Base-by-base conservation (phyloP, 2,329 filamentous ascomycete genomes). In the Claviceps cyperi region DNA sequence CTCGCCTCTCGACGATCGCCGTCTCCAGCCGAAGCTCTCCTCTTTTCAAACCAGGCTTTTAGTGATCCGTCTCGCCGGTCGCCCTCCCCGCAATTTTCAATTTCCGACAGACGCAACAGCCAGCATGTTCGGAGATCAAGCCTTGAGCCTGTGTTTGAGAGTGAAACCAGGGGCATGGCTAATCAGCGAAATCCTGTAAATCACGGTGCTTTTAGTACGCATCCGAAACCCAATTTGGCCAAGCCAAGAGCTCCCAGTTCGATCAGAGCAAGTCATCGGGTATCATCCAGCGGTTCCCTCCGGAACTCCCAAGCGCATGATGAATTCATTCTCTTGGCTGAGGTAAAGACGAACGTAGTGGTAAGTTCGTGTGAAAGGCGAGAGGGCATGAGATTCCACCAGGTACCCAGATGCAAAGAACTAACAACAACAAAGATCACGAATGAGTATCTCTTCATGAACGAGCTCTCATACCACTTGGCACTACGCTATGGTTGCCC, bases 401-500 rank as follows among this genome's bases (percentile, higher is more conserved):
- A 11, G 38, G 14, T 5, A 9, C 0, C 15, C 28, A 19, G 19
- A 22, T 17, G 32, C 36, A 32, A 4, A 32, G 28, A 11, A 19
- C 51, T 52, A 15, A 50, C 32, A 1, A 38, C 6, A 8, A 19
- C 14, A 3, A 43, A 89, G 80, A 78, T 90, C 59, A 77, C 82
- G 56, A 84, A 91, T 60, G 83, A 90, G 58, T 83, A 81, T 59
- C 80, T 77, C 8, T 78, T 92, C 55, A 80, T 89, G 47, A 84
- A 80, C 11, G 80, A 85, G 59, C 72, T 94, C 17, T 83, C 84
- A 3, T 77, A 81, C 55, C 78, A 83, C 54, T 72, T 95, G 15
- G 84, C 86, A 1, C 75, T 78, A 52, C 79, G 87, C 45, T 95
- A 89, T 62, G 80, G 84, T 53, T 78, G 86, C 28, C 80, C 86